Base-by-base conservation (phyloP, 2,329 filamentous ascomycete genomes). In the Periconia sp. region DNA sequence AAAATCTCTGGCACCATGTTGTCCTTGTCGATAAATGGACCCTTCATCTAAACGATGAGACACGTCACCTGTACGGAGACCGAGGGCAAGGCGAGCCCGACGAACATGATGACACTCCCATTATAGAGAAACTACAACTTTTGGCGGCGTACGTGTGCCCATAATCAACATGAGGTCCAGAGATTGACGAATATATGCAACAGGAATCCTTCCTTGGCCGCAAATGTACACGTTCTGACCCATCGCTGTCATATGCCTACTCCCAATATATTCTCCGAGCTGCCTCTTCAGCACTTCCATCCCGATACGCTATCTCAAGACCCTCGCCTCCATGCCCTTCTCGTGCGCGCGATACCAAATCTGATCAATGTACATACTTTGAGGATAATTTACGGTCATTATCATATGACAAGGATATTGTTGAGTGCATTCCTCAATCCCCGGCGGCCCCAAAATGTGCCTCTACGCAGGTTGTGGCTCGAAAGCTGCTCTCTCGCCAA, bases 181-280 rank as follows among this genome's bases (percentile, higher is more conserved):
- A 30, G 35, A 14, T 46, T 23, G 17, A 23, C 58, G 65, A 46
- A 70, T 50, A 44, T 23, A 8, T 33, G 18, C 30, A 45, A 31
- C 52, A 76, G 69, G 6, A 77, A 76, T 35, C 72, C 76, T 15
- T 52, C 53, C 14, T 63, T 80, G 13, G 77, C 77, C 1, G 62
- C 71, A 10, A 74, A 74, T 50, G 77, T 80, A 10, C 73, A 76
- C 10, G 65, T 64, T 6, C 57, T 80, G 7, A 77, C 72, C 11
- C 77, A 80, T 59, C 74, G 75, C 20, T 80, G 78, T 59, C 77
- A 79, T 55, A 62, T 79, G 1, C 75, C 77, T 1, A 70, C 73
- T 2, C 78, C 78, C 0, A 72, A 72, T 30, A 76, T 79, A 45
- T 79, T 78, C 62, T 59, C 63, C 20, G 76, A 78, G 49, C 65